phyloP scores from a whole-genome alignment of 192 early-diverging fungal genomes.

The Coemansia sp. region DNA sequence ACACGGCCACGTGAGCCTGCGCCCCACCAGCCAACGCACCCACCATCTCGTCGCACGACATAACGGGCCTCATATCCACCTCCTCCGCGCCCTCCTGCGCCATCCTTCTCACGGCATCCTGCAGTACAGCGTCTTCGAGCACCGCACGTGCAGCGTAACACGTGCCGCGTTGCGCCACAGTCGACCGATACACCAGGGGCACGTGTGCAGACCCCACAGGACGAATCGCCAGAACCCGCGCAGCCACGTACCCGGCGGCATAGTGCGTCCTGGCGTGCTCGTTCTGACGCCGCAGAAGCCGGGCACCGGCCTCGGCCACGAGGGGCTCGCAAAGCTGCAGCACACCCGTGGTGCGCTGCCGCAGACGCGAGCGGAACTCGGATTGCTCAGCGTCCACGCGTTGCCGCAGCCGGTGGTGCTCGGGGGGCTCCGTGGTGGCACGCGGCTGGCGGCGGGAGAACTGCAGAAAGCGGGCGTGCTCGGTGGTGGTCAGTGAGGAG shows the following conservation, averaged over 20 bases:
- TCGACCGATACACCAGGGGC: slow-evolving; percentile 32
- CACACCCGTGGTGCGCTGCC: slow-evolving; percentile 17
- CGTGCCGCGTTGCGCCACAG: slow-evolving; percentile 33
- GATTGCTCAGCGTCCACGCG: slow-evolving; percentile 38
- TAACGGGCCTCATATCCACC: background rate
- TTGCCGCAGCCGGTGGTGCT: slow-evolving; percentile 24
- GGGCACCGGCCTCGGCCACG: background rate
- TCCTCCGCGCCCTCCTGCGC: background rate
- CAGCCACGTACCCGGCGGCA: slow-evolving; percentile 17
- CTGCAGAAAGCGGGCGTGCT: slow-evolving; percentile 24
- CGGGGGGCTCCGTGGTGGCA: slow-evolving; percentile 22
- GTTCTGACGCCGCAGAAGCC: slow-evolving; percentile 1
- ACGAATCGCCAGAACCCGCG: slow-evolving; percentile 28
- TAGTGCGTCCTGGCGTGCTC: slow-evolving; percentile 17
- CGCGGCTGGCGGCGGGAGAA: background rate
- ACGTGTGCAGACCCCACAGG: slow-evolving; percentile 23
- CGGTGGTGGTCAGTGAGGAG: slow-evolving; percentile 28
- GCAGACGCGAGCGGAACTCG: slow-evolving; percentile 24
- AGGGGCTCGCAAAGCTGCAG: slow-evolving; percentile 8
- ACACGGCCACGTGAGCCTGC: slow-evolving; percentile 33
- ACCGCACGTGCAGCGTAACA: slow-evolving; percentile 17
- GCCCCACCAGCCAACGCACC: slow-evolving; percentile 16
- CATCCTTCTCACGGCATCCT: background rate
- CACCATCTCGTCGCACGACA: slow-evolving; percentile 25
- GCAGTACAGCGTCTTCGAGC: background rate